Evolutionary conservation across 2,329 filamentous ascomycete genomes (phyloP).

Genomic region (Neonectria ditissima): DNA sequence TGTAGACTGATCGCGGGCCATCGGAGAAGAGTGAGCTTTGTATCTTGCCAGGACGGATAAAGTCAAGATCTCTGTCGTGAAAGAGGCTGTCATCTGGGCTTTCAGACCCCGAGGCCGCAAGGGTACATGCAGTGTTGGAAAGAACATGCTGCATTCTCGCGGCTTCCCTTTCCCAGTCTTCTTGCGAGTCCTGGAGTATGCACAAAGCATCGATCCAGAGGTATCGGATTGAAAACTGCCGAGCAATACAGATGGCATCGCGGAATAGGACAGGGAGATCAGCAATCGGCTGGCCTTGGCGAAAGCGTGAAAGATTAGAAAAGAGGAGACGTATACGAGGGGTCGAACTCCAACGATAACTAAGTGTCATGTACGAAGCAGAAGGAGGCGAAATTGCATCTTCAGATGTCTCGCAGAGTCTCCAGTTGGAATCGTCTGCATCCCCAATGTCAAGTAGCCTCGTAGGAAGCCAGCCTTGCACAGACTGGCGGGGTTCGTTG

Average conservation of each 20-base stretch:
- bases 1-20: background rate
- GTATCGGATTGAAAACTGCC: conserved; percentile 10
- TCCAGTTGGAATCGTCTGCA: background rate
- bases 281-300: background rate
- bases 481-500: too few relatives aligned
- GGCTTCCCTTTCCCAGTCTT: conserved; percentile 5
- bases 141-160: background rate
- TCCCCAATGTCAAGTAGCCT: background rate
- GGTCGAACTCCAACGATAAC: background rate
- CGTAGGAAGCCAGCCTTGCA: background rate
- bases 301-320: background rate
- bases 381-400: too few relatives aligned
- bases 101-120: conserved; percentile 12
- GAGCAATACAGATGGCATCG: conserved; percentile 9
- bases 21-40: background rate
- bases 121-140: conserved; percentile 6
- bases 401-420: background rate
- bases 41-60: background rate
- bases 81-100: conserved; percentile 3
- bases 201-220: conserved; percentile 24
- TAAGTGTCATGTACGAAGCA: background rate
- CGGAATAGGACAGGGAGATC: background rate
- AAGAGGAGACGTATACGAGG: background rate
- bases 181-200: conserved; percentile 1
- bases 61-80: background rate